Evolutionary conservation across 2,329 filamentous ascomycete genomes (phyloP), one percentile per base, ranked within the genome.

Genomic region (Cercospora sp.): DNA sequence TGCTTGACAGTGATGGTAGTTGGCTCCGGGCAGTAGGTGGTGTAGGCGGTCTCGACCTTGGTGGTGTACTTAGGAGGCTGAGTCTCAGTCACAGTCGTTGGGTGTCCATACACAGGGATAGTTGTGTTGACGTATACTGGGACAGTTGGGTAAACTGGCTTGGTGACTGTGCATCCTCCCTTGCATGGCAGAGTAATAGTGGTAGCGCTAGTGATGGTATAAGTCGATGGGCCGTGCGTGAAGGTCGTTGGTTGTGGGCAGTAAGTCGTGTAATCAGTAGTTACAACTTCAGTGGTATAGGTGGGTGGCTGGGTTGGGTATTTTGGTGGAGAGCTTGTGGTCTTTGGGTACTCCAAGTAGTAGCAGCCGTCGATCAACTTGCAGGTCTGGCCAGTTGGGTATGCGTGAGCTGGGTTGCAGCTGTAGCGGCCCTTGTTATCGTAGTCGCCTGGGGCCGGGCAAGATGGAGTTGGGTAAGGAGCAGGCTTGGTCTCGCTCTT

Each of bases 161-260:
- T 64, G 6, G 68, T 72, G 42, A 68, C 59, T 2, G 70, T 71
- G 70, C 69, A 72, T 6, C 65, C 67, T 10, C 45, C 57, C 20
- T 28, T 23, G 61, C 67, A 67, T 62, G 73, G 70, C 63, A 75
- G 69, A 18, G 72, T 74, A n/a, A 76, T 57, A 8, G 72, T 76
- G 20, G 75, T 75, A 6, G 74, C 65, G n/a, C 68, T 64, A 72
- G 88, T 88, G 81, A 92, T 83, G 75, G 86, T 90, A 85, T 90
- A 91, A 81, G 89, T 91, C 79, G 85, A 83, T 81, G 81, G 83
- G 78, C 85, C 86, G 82, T 90, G 84, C 76, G 85, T 86, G 80
- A 92, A 81, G 75, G 83, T 80, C 75, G 90, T 92, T 72, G 90
- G 79, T 73, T 68, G 83, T 23, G 90, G 89, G 88, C 91, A 93